These are phyloP conservation scores for Actinomortierella ambigua DNA, from an alignment of 371 early-diverging fungal genomes.

Conservation along the genomic window DNA sequence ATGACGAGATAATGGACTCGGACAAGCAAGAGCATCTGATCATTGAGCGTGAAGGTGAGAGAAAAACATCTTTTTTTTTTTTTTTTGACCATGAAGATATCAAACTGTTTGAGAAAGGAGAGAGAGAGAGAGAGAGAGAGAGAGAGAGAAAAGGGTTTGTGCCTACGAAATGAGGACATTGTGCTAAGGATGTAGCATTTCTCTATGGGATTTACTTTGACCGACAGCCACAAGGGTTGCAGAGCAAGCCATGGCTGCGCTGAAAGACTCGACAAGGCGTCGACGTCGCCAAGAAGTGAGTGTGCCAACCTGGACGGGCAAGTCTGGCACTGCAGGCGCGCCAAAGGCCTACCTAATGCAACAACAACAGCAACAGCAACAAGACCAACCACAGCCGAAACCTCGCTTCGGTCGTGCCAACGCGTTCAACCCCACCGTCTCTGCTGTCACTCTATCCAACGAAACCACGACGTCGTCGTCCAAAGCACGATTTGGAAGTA, in stretches of 20 bases:
- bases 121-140: neutral
- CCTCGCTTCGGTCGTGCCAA: constrained; percentile 54
- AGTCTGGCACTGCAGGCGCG: constrained; percentile 53
- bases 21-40: constrained; percentile 65
- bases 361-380: constrained; percentile 17
- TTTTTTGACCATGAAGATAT: constrained; percentile 21
- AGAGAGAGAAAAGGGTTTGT: neutral
- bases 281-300: constrained; percentile 51
- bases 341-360: constrained; percentile 28
- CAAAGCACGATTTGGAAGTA: constrained; percentile 17
- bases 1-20: constrained; percentile 85
- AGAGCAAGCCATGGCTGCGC: constrained; percentile 57
- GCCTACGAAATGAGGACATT: constrained; percentile 1
- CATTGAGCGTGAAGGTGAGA: constrained; percentile 77
- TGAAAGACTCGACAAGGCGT: constrained; percentile 57
- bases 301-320: constrained; percentile 75
- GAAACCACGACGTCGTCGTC: neutral
- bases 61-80: constrained; percentile 42
- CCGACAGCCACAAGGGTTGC: constrained; percentile 56
- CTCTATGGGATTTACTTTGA: neutral
- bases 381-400: constrained; percentile 37
- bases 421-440: constrained; percentile 26
- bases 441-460: constrained; percentile 13
- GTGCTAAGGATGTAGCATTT: too few species aligned
- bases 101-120: neutral